Percentiles rank a stretch among this genome's conserved stretches.
phyloP scores from a whole-genome alignment of 2,329 filamentous ascomycete species.

The Seiridium unicorne region DNA sequence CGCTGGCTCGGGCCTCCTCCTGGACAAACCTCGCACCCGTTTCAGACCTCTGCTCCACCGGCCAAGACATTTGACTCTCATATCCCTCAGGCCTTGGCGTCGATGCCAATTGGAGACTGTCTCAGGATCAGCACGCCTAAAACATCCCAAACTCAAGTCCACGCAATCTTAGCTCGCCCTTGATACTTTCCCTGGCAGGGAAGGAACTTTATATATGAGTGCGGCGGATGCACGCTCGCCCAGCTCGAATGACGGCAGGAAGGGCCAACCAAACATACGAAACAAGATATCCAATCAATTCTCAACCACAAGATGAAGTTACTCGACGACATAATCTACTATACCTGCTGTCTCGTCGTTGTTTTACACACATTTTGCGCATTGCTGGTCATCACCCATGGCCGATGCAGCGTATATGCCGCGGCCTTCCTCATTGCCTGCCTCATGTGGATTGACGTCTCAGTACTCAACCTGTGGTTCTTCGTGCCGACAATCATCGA shows the following conservation, averaged over 20 bases:
- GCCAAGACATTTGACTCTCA: not conserved
- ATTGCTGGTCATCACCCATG: slow-evolving; percentile 13
- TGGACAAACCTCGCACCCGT: not conserved
- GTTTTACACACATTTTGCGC: slow-evolving; percentile 17
- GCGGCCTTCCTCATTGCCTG: slow-evolving; percentile 18
- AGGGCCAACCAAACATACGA: not conserved
- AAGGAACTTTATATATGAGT: not conserved
- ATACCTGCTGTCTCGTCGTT: slow-evolving; percentile 17
- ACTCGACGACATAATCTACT: slow-evolving; percentile 17
- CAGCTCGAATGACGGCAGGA: not conserved
- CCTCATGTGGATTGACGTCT: slow-evolving; percentile 18
- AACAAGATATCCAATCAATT: too few species aligned
- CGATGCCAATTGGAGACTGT: not conserved
- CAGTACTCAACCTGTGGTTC: slow-evolving; percentile 20
- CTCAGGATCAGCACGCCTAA: not conserved
- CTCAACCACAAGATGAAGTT: slow-evolving; percentile 11
- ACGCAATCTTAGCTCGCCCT: not conserved
- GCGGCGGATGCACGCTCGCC: not conserved
- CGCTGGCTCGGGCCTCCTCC: not conserved
- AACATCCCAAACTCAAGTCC: slow-evolving; percentile 3
- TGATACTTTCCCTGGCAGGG: not conserved
- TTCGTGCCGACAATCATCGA: slow-evolving; percentile 17
- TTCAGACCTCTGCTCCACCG: not conserved
- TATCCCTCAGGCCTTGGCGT: not conserved
- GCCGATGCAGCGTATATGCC: slow-evolving; percentile 14